phyloP scores from a whole-genome alignment of 2,329 filamentous ascomycete genomes.

The Colletotrichum viniferum region DNA sequence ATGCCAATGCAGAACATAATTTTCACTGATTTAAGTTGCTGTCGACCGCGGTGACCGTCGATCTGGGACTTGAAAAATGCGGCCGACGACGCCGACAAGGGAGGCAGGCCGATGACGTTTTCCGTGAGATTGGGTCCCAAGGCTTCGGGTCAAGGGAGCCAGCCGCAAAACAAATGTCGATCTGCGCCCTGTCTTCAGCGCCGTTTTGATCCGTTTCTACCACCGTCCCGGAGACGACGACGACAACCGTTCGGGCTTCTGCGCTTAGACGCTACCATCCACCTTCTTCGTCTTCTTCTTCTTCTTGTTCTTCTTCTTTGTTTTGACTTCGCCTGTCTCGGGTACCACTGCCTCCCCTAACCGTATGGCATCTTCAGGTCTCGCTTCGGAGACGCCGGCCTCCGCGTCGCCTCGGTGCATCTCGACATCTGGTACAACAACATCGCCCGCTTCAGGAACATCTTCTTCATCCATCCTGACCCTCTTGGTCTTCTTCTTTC shows the following conservation, averaged over 20 bases:
- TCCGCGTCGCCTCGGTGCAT: background rate
- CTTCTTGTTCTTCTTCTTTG: conserved; percentile 29
- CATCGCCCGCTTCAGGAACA: background rate
- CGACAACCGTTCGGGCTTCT: background rate
- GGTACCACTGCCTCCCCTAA: background rate
- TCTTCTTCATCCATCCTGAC: conserved; percentile 22
- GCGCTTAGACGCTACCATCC: background rate
- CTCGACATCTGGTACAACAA: background rate
- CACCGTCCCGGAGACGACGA: background rate
- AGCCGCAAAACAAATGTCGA: background rate
- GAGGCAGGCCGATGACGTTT: background rate
- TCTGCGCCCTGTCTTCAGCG: background rate
- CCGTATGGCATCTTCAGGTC: background rate
- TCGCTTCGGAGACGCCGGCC: background rate
- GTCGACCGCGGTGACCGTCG: background rate
- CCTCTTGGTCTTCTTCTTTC: conserved; percentile 34
- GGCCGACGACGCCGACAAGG: background rate
- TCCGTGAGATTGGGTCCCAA: background rate
- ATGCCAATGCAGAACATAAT: background rate
- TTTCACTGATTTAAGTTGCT: background rate
- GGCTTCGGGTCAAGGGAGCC: conserved; percentile 4
- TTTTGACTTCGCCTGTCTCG: conserved; percentile 18
- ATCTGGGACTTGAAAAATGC: background rate
- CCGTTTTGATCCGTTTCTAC: background rate
- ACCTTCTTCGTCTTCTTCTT: conserved; percentile 18